Percentiles rank a stretch among this genome's conserved stretches.
phyloP scores from a whole-genome alignment of 352 stramenopile species.

The Pythium scleroteichum region DNA sequence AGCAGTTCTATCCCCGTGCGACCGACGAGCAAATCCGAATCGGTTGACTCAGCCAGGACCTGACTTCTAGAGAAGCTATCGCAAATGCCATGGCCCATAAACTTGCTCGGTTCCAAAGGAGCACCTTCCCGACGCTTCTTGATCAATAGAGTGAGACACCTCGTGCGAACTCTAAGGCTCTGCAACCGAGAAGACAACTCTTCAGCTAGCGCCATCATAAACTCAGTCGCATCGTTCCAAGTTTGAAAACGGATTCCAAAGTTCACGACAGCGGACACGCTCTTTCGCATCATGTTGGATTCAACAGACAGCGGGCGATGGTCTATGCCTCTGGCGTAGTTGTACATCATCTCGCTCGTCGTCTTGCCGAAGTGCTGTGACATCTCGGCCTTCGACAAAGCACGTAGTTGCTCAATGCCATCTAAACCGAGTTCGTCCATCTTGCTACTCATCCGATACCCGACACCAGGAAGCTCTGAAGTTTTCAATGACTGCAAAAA shows the following conservation, averaged over 20 bases:
- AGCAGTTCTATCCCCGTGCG: constrained; percentile 60
- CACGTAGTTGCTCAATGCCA: constrained; percentile 61
- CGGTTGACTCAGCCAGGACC: constrained; percentile 52
- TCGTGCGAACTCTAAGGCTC: constrained; percentile 53
- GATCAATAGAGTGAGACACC: constrained; percentile 79
- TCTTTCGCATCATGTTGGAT: constrained; percentile 78
- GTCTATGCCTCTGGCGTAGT: constrained; percentile 81
- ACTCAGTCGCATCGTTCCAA: constrained; percentile 71
- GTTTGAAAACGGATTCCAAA: constrained; percentile 91
- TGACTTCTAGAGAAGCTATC: constrained; percentile 86
- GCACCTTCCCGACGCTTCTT: constrained; percentile 77
- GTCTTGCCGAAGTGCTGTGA: constrained; percentile 65
- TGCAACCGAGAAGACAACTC: constrained; percentile 71
- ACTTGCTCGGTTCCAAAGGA: constrained; percentile 79
- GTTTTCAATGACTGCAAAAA: constrained; percentile 72
- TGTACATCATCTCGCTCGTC: constrained; percentile 68
- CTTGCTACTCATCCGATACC: constrained; percentile 60
- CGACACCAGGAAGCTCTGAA: constrained; percentile 81
- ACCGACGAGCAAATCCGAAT: constrained; percentile 54
- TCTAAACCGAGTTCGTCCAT: constrained; percentile 68
- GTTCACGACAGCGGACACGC: constrained; percentile 91
- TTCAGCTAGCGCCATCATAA: constrained; percentile 76
- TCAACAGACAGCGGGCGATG: constrained; percentile 65
- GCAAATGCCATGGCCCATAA: constrained; percentile 85
- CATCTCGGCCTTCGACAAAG: constrained; percentile 53